A percentile compares a stretch with the other conserved stretches of the same genome.
Conservation (phyloP, 345 rosid genomes). For the Bruguiera gymnorhiza region DNA sequence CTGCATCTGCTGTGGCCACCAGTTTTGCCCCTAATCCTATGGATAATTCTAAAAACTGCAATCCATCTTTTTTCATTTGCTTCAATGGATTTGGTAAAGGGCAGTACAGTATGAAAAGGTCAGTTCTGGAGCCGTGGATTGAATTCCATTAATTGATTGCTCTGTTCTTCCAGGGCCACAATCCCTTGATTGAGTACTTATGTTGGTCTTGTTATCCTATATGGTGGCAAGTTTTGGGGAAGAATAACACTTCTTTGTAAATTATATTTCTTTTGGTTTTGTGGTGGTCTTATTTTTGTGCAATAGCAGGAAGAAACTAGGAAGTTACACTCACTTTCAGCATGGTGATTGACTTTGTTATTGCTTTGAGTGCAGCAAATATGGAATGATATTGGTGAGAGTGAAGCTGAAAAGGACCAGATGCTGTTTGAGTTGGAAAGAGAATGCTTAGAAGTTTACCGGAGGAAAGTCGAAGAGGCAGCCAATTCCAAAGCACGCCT, state of each 20-base stretch:
- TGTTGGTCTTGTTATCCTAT: neutral
- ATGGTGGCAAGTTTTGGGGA: neutral
- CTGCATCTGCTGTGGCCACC: neutral
- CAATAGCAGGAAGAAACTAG: slow-evolving; percentile 2
- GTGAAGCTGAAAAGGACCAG: slow-evolving; percentile 72
- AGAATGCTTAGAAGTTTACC: slow-evolving; percentile 86
- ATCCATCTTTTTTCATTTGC: neutral
- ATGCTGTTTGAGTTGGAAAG: slow-evolving; percentile 87
- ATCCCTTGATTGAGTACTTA: neutral
- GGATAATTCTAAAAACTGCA: neutral
- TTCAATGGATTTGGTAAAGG: neutral
- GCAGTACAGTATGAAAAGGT: neutral
- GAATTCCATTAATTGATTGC: no score
- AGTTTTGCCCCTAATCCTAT: neutral
- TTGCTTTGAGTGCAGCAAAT: slow-evolving; percentile 64
- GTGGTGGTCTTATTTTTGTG: neutral
- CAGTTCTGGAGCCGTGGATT: slow-evolving; percentile 1
- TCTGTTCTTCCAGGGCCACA: no score
- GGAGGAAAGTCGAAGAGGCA: slow-evolving; percentile 89
- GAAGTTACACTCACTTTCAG: neutral
- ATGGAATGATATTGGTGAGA: slow-evolving; percentile 97
- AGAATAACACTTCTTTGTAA: neutral
- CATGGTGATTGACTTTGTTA: slow-evolving; percentile 1
- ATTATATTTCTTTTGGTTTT: neutral
- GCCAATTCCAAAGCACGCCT: slow-evolving; percentile 85